A percentile compares a stretch with the other conserved stretches of the same genome.
Evolutionary conservation across 225 moss, liverwort and hornwort species (phyloP).

Genomic region (Thuidium tamariscinum): DNA sequence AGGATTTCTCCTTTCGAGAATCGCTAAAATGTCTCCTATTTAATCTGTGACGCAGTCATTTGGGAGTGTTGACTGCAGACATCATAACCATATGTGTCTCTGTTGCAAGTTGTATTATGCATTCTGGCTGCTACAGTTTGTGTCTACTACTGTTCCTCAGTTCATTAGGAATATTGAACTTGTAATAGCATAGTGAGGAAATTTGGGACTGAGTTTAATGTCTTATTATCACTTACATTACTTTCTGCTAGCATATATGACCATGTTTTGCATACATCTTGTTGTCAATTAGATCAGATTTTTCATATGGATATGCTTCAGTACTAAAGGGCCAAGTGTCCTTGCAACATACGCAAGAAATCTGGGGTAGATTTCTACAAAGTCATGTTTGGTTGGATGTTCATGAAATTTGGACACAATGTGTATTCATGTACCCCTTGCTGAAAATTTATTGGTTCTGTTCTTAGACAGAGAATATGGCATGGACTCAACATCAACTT

Average conservation of each 20-base stretch:
- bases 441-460: no score
- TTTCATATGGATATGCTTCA: background rate
- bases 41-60: background rate
- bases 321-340: no score
- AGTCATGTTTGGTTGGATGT: no score
- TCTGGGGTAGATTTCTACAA: no score
- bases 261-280: background rate
- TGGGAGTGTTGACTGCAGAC: background rate
- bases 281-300: background rate
- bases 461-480: no score
- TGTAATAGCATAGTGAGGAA: background rate
- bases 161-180: background rate
- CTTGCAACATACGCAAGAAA: no score
- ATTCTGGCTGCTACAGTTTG: background rate
- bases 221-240: background rate
- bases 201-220: background rate
- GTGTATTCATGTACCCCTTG: no score
- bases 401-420: no score
- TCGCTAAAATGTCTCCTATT: background rate
- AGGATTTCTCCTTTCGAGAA: background rate
- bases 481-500: no score
- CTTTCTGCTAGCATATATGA: background rate
- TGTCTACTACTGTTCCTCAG: background rate
- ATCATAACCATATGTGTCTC: background rate
- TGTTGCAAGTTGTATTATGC: background rate